Evolutionary conservation across 1,139 yeast species (phyloP), one percentile per base, ranked within the genome.

Genomic region (Sugiyamaella castrensis): DNA sequence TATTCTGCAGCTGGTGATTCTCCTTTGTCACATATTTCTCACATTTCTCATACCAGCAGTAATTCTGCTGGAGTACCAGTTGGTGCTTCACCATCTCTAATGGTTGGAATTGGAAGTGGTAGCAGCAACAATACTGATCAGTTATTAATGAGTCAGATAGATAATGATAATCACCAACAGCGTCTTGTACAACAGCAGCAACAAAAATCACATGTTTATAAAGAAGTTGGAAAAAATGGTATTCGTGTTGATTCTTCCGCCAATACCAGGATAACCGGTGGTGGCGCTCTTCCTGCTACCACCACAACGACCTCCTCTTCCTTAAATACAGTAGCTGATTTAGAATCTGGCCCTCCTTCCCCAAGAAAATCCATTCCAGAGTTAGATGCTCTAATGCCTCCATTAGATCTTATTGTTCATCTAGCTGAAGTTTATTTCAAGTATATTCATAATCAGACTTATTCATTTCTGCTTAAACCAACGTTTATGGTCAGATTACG

Each of bases 401-500:
- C 57, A 2, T 19, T 48, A 44, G 63, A 61, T 33, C 42, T 64
- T 15, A 52, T 57, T 11, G 47, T 58, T 30, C 66, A 64, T 41
- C 57, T 64, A 31, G 61, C 55, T 2, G 65, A 63, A 41, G 50
- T 58, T 1, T 68, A 68, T 50, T 68, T 68, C 52, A 55, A 64
- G 33, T 60, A 66, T 41, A 57, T 68, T 37, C 69, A 69, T 55
- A 63, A 65, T 46, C 72, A 68, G 51, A 67, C 70, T 4, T 69
- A 69, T 51, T 63, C 67, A 12, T 67, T 68, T 47, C 59, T 69
- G 13, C 71, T 69, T 53, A 59, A 62, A 33, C 69, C 69, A 1
- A 57, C 69, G 1, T 67, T 69, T 41, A 59, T 69, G 56, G 58
- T 59, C 7, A 52, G 63, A 19, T 50, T 69, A 29, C 57, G 60